Percentiles rank a stretch among this genome's conserved stretches.
These are phyloP conservation scores for Boechera retrofracta DNA, from an alignment of 345 rosid genomes.

Conservation along the genomic window DNA sequence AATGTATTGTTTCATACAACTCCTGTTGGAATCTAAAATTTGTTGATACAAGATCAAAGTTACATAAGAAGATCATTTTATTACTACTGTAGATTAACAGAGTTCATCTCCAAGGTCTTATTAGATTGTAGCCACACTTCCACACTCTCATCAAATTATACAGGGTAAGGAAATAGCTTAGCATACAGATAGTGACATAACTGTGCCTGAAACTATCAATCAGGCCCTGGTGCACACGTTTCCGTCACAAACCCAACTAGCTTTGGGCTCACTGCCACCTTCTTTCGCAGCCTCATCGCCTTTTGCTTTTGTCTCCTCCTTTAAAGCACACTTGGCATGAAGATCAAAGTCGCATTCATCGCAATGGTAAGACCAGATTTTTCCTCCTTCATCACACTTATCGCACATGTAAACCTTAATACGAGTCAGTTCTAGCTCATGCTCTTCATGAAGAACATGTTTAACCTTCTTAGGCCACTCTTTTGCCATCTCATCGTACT, in stretches of 20 bases:
- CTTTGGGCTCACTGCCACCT: slow-evolving; percentile 40
- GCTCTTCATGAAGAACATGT: slow-evolving; percentile 64
- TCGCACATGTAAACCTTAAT: slow-evolving; percentile 46
- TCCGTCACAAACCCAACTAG: slow-evolving; percentile 69
- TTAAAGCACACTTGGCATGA: slow-evolving; percentile 62
- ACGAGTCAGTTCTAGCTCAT: slow-evolving; percentile 63
- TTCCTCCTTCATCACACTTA: slow-evolving; percentile 51
- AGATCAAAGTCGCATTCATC: slow-evolving; percentile 71
- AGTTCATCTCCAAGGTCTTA: slow-evolving; percentile 16
- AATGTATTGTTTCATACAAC: slow-evolving; percentile 31
- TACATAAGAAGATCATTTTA: background rate
- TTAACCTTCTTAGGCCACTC: slow-evolving; percentile 77
- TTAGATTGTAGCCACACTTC: slow-evolving; percentile 22
- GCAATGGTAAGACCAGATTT: slow-evolving; percentile 62
- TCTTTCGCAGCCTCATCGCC: slow-evolving; percentile 22
- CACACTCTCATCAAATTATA: background rate
- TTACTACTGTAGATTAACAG: background rate
- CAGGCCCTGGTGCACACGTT: slow-evolving; percentile 55
- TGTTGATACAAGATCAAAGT: slow-evolving; percentile 18
- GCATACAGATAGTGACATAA: background rate
- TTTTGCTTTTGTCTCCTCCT: slow-evolving; percentile 24
- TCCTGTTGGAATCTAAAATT: background rate
- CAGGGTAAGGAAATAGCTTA: too few species aligned
- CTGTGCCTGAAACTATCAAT: slow-evolving; percentile 26
- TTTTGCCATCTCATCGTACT: slow-evolving; percentile 61